Evolutionary conservation across 805 yeast genomes (phyloP).

Genomic region (Metschnikowia proteae): DNA sequence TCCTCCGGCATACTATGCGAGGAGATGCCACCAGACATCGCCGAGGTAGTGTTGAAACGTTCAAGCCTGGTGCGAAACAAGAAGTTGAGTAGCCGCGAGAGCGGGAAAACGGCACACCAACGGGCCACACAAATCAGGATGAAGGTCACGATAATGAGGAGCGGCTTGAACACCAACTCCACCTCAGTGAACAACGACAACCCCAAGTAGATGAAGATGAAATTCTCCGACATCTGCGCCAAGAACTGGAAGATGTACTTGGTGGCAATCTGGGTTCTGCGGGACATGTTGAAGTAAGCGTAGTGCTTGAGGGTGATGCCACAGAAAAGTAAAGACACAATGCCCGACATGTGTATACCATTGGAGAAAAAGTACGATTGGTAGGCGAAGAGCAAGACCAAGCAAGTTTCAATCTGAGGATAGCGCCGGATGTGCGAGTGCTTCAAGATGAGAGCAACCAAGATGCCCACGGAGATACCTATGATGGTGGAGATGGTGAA

Average conservation of each 20-base stretch:
- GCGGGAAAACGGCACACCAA: slow-evolving; percentile 96
- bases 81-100: slow-evolving; percentile 81
- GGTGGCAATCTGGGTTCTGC: slow-evolving; percentile 94
- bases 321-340: slow-evolving; percentile 88
- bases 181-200: slow-evolving; percentile 94
- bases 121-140: slow-evolving; percentile 90
- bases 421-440: slow-evolving; percentile 90
- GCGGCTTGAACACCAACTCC: slow-evolving; percentile 89
- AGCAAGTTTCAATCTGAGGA: slow-evolving; percentile 96
- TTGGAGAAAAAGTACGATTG: slow-evolving; percentile 96
- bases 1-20: slow-evolving; percentile 64
- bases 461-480: slow-evolving; percentile 82
- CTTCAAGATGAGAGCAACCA: slow-evolving; percentile 84
- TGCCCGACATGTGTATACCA: slow-evolving; percentile 99
- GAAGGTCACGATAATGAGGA: slow-evolving; percentile 85
- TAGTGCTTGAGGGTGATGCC: slow-evolving; percentile 96
- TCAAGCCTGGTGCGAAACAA: slow-evolving; percentile 58
- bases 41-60: slow-evolving; percentile 27
- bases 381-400: slow-evolving; percentile 86
- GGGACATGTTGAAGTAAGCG: slow-evolving; percentile 95
- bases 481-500: slow-evolving; percentile 87
- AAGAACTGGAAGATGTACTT: slow-evolving; percentile 90
- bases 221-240: slow-evolving; percentile 94
- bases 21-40: slow-evolving; percentile 38
- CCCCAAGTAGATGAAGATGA: slow-evolving; percentile 93